Conservation (phyloP, 2,329 filamentous ascomycete species). For the Lanzia echinophila region DNA sequence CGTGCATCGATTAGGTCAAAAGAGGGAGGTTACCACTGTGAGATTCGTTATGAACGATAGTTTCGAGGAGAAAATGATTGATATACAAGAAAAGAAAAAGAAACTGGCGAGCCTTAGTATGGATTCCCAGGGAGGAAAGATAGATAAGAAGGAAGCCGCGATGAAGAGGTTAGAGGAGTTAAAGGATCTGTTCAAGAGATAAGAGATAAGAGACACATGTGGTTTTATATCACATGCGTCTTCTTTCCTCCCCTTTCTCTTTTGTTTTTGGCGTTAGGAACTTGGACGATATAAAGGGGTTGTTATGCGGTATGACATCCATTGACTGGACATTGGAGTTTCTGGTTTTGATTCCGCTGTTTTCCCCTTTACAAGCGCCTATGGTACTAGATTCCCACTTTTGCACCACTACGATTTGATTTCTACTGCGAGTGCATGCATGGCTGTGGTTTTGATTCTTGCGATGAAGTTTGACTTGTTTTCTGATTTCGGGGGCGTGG, state of each 20-base stretch:
- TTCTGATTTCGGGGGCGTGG: no score
- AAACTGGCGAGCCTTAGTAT: slow-evolving; percentile 82
- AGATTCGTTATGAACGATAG: slow-evolving; percentile 85
- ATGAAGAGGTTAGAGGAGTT: slow-evolving; percentile 48
- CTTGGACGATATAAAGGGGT: neutral
- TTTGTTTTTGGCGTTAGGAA: neutral
- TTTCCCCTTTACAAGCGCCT: neutral
- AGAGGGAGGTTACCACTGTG: slow-evolving; percentile 75
- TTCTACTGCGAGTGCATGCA: no score
- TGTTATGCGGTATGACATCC: no score
- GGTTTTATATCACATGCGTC: neutral
- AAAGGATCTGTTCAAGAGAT: slow-evolving; percentile 46
- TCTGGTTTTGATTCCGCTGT: neutral
- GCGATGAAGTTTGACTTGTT: no score
- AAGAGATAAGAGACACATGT: neutral
- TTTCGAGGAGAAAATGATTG: slow-evolving; percentile 90
- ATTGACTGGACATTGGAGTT: no score
- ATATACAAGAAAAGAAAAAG: slow-evolving; percentile 87
- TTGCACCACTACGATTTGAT: no score
- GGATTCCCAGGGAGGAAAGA: slow-evolving; percentile 45
- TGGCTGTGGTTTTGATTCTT: no score
- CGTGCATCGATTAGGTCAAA: slow-evolving; percentile 86
- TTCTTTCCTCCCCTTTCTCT: no score
- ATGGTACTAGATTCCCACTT: neutral
- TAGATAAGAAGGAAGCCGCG: slow-evolving; percentile 31